Percentiles rank a stretch among this genome's conserved stretches.
Evolutionary conservation across 2,329 filamentous ascomycete species (phyloP).

Genomic region (Sclerotinia nivalis): DNA sequence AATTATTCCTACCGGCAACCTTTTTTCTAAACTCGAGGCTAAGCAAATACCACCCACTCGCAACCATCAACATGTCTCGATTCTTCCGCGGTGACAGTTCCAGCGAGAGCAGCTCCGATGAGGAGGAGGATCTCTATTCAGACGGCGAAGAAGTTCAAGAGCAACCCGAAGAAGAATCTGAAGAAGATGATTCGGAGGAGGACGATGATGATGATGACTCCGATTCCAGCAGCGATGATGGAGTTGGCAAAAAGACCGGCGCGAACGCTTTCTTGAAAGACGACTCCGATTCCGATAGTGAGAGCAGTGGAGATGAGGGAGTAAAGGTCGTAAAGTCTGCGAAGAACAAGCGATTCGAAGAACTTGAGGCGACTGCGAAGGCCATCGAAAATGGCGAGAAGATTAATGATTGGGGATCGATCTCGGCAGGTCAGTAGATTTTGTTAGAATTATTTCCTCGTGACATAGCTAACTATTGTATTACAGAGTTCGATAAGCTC

Average conservation of each 20-base stretch:
- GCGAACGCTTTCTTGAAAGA: constrained; percentile 82
- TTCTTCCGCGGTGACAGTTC: constrained; percentile 98
- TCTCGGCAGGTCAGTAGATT: constrained; percentile 71
- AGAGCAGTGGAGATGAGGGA: constrained; percentile 81
- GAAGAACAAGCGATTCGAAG: constrained; percentile 95
- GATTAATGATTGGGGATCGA: constrained; percentile 96
- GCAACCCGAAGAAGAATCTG: constrained; percentile 48
- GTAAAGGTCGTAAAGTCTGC: constrained; percentile 91
- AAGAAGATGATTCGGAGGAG: constrained; percentile 52
- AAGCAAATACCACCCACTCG: neutral
- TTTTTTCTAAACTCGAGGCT: constrained; percentile 10
- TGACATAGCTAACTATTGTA: constrained; percentile 28
- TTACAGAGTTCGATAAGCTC: constrained; percentile 86
- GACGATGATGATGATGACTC: constrained; percentile 52
- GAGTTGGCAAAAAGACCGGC: constrained; percentile 65
- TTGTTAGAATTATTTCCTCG: constrained; percentile 29
- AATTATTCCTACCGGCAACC: constrained; percentile 18
- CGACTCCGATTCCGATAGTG: constrained; percentile 69
- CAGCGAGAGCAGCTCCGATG: constrained; percentile 86
- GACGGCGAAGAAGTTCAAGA: constrained; percentile 65
- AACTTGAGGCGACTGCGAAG: constrained; percentile 85
- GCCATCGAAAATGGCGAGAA: constrained; percentile 95
- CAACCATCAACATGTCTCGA: constrained; percentile 75
- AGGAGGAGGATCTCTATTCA: constrained; percentile 93
- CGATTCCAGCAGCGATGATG: constrained; percentile 61